phyloP scores from a whole-genome alignment of 257 asterid genomes.

The Catharanthus roseus region DNA sequence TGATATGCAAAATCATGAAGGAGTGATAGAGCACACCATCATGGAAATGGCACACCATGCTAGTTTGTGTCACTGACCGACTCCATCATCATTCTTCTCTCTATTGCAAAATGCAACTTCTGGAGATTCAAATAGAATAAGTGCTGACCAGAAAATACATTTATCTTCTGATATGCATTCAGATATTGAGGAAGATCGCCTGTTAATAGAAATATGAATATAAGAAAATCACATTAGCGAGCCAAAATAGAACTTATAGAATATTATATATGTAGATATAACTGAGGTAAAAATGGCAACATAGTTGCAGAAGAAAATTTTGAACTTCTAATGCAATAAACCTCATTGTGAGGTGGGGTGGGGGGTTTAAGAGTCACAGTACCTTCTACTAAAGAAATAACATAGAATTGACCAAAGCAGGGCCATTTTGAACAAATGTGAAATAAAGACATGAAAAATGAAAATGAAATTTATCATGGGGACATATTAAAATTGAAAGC shows the following conservation, averaged over 20 bases:
- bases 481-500: not conserved
- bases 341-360: not conserved
- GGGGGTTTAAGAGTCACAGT: too few relatives aligned
- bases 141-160: conserved; percentile 68
- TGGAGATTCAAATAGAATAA: conserved; percentile 64
- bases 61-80: conserved; percentile 43
- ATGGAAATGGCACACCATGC: conserved; percentile 62
- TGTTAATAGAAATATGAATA: not conserved
- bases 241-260: not conserved
- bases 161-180: conserved; percentile 42
- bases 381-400: too few relatives aligned
- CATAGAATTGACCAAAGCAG: not conserved
- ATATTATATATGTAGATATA: not conserved
- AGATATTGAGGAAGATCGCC: not conserved
- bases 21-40: conserved; percentile 56
- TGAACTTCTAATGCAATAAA: not conserved
- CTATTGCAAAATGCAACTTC: conserved; percentile 65
- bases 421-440: not conserved
- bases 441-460: not conserved
- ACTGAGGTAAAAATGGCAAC: not conserved
- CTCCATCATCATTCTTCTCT: conserved; percentile 22
- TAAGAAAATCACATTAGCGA: not conserved
- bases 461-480: not conserved
- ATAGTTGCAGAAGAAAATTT: not conserved
- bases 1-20: conserved; percentile 72